Conservation (phyloP, 176 grass and related monocot species). For the Oryza nivara region DNA sequence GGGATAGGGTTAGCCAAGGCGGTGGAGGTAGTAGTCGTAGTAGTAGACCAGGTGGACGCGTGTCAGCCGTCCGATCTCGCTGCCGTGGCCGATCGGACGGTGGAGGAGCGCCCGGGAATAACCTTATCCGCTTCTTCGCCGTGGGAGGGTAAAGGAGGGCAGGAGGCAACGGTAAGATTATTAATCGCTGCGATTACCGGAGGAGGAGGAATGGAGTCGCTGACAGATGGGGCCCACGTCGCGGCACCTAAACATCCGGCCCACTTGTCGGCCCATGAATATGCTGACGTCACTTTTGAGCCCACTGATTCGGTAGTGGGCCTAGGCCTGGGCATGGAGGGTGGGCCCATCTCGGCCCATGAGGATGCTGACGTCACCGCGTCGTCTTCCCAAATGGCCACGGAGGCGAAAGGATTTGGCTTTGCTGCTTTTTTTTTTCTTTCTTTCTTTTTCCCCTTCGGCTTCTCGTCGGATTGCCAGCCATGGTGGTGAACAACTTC, state of each 20-base stretch:
- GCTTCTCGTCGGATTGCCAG: not conserved
- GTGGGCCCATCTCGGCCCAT: not conserved
- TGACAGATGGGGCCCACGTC: not conserved
- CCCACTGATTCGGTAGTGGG: not conserved
- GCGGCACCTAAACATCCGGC: no score
- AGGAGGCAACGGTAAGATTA: slow-evolving; percentile 15
- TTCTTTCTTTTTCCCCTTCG: not conserved
- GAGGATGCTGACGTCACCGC: slow-evolving; percentile 2
- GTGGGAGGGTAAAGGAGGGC: not conserved
- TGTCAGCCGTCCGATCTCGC: not conserved
- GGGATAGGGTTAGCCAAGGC: slow-evolving; percentile 38
- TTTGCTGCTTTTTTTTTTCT: no score
- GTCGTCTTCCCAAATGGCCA: not conserved
- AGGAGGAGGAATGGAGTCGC: not conserved
- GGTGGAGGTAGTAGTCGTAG: no score
- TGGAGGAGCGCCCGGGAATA: not conserved
- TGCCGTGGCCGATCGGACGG: not conserved
- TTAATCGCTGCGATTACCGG: not conserved
- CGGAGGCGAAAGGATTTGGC: not conserved
- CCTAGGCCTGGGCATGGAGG: no score
- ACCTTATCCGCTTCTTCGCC: slow-evolving; percentile 31
- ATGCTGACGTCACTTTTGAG: no score
- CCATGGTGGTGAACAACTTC: slow-evolving; percentile 72
- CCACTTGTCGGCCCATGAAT: no score
- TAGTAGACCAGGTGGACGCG: not conserved